Conservation (phyloP, 2,329 filamentous ascomycete species). For the Pestalotiopsis fici region DNA sequence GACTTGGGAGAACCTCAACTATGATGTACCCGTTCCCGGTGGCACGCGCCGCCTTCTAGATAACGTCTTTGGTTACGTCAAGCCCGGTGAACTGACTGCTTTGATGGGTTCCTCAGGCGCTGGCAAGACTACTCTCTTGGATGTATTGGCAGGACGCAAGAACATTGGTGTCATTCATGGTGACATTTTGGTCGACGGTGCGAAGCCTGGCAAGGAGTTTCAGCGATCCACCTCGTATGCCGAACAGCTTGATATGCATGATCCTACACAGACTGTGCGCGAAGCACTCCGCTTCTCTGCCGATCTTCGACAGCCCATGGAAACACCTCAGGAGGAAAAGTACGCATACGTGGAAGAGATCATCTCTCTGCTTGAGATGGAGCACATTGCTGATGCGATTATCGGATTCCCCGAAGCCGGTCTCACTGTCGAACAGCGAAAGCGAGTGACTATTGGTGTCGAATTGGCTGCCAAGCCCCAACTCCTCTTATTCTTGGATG, state of each 20-base stretch:
- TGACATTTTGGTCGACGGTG: slow-evolving; percentile 58
- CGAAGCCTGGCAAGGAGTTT: slow-evolving; percentile 59
- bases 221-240: slow-evolving; percentile 64
- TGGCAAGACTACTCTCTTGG: slow-evolving; percentile 82
- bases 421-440: slow-evolving; percentile 65
- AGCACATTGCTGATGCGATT: slow-evolving; percentile 58
- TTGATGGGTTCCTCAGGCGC: slow-evolving; percentile 85
- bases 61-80: slow-evolving; percentile 67
- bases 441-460: slow-evolving; percentile 88
- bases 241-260: slow-evolving; percentile 64
- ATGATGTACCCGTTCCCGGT: slow-evolving; percentile 65
- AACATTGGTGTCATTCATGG: slow-evolving; percentile 62
- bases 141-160: slow-evolving; percentile 68
- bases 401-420: slow-evolving; percentile 67
- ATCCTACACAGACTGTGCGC: slow-evolving; percentile 62
- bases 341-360: slow-evolving; percentile 63
- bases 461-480: slow-evolving; percentile 84
- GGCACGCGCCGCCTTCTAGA: slow-evolving; percentile 58
- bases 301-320: slow-evolving; percentile 57
- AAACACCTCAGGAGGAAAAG: slow-evolving; percentile 55
- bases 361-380: slow-evolving; percentile 60
- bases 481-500: slow-evolving; percentile 75
- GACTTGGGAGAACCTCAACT: slow-evolving; percentile 85
- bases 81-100: slow-evolving; percentile 75
- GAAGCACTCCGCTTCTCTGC: slow-evolving; percentile 66